Conservation (phyloP, 345 rosid genomes). For the Camelina sativa region DNA sequence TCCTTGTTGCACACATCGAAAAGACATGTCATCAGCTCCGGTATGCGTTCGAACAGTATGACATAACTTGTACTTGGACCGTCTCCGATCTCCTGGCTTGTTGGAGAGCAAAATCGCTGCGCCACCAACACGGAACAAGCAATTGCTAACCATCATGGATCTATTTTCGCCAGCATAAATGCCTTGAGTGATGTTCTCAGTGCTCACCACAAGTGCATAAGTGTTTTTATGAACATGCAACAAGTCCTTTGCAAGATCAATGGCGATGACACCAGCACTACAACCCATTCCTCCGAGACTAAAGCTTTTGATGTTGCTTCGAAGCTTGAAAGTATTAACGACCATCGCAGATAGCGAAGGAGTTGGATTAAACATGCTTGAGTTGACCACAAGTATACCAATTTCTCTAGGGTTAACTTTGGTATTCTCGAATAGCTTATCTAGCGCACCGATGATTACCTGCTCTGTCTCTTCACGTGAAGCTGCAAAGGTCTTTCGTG, state of each 20-base stretch:
- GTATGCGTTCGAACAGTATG: constrained; percentile 72
- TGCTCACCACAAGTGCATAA: constrained; percentile 74
- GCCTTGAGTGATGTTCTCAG: constrained; percentile 71
- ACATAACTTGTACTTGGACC: constrained; percentile 68
- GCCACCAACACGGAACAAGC: constrained; percentile 72
- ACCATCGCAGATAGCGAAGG: constrained; percentile 76
- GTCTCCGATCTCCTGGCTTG: constrained; percentile 52
- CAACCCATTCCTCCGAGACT: constrained; percentile 89
- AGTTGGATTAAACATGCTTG: constrained; percentile 80
- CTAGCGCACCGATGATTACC: constrained; percentile 69
- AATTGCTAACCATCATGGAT: constrained; percentile 76
- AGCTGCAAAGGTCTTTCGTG: constrained; percentile 56
- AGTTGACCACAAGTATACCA: constrained; percentile 75
- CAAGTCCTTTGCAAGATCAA: constrained; percentile 70
- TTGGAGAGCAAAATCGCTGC: constrained; percentile 69
- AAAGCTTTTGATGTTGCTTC: constrained; percentile 64
- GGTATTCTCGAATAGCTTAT: constrained; percentile 54
- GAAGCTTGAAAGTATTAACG: constrained; percentile 61
- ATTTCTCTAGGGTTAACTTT: constrained; percentile 66
- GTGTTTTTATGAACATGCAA: constrained; percentile 71
- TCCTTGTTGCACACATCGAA: constrained; percentile 68
- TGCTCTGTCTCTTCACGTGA: constrained; percentile 73
- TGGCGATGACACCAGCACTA: constrained; percentile 73
- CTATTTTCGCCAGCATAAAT: constrained; percentile 73
- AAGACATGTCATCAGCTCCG: constrained; percentile 75